phyloP scores from a whole-genome alignment of 2,329 filamentous ascomycete species.

The Exophiala phaeomuriformis region DNA sequence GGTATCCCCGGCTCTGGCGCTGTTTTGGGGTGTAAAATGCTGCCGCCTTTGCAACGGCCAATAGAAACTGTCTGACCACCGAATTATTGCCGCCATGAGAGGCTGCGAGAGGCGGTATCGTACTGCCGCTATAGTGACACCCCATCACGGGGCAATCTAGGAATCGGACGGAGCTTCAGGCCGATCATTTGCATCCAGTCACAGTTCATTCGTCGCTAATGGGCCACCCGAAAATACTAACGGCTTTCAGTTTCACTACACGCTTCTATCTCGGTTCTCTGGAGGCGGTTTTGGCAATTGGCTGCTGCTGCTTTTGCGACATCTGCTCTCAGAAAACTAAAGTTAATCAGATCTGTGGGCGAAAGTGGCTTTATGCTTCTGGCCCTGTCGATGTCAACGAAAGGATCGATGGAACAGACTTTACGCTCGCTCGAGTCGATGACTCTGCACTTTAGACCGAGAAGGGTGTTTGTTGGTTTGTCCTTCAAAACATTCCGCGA shows the following conservation, averaged over 20 bases:
- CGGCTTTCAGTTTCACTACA: background rate
- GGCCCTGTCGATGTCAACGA: no score
- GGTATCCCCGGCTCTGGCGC: background rate
- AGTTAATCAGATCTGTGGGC: no score
- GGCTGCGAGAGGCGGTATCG: background rate
- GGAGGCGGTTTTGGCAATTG: background rate
- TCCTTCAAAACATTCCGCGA: conserved; percentile 41
- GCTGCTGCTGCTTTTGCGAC: no score
- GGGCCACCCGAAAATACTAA: no score
- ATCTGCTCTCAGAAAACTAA: no score
- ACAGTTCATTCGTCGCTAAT: background rate
- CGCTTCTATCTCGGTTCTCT: background rate
- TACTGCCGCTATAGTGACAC: background rate
- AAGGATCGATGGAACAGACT: no score
- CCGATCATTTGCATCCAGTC: background rate
- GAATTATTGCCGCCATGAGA: background rate
- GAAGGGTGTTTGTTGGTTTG: conserved; percentile 35
- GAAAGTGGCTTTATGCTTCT: no score
- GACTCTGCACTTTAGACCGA: background rate
- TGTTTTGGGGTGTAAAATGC: background rate
- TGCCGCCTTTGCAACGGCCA: background rate
- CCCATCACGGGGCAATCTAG: background rate
- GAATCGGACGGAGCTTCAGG: background rate
- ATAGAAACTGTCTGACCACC: background rate
- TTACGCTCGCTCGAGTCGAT: background rate